A percentile compares a stretch with the other conserved stretches of the same genome.
Conservation (phyloP, 306 rosid species). For the Cucurbita argyrosperma region DNA sequence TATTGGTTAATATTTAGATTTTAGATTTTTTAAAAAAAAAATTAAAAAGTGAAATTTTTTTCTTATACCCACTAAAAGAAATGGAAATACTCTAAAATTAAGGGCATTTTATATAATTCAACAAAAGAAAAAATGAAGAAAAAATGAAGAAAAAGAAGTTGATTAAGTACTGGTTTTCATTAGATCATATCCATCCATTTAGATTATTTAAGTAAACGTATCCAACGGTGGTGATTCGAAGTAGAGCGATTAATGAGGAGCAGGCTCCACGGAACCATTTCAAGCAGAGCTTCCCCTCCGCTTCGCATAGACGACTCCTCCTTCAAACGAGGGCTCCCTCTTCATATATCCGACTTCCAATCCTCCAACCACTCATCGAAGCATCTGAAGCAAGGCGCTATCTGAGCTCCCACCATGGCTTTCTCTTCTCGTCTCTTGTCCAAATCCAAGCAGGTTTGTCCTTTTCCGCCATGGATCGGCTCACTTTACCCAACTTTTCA, state of each 20-base stretch:
- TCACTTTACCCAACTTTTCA: background rate
- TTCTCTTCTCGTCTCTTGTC: constrained; percentile 53
- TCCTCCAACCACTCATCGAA: constrained; percentile 17
- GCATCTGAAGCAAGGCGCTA: constrained; percentile 8
- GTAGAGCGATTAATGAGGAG: background rate
- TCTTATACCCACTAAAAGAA: too few species aligned
- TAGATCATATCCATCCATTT: background rate
- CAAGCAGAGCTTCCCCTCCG: background rate
- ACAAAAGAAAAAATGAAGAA: background rate
- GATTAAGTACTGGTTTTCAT: background rate
- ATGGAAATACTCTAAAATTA: too few species aligned
- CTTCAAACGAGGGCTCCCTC: background rate
- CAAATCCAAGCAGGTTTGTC: constrained; percentile 52
- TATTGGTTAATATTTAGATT: too few species aligned
- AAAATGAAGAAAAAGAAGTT: background rate
- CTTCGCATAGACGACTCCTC: background rate
- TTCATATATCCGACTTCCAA: constrained; percentile 4
- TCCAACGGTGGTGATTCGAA: background rate
- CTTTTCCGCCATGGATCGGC: background rate
- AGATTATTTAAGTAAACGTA: background rate
- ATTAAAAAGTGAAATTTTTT: too few species aligned
- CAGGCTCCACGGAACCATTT: background rate
- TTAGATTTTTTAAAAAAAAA: too few species aligned
- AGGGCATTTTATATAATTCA: too few species aligned
- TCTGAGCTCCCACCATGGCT: constrained; percentile 48